Evolutionary conservation across 208 protist genomes (phyloP).

Genomic region (Vickermania spadyakhi): DNA sequence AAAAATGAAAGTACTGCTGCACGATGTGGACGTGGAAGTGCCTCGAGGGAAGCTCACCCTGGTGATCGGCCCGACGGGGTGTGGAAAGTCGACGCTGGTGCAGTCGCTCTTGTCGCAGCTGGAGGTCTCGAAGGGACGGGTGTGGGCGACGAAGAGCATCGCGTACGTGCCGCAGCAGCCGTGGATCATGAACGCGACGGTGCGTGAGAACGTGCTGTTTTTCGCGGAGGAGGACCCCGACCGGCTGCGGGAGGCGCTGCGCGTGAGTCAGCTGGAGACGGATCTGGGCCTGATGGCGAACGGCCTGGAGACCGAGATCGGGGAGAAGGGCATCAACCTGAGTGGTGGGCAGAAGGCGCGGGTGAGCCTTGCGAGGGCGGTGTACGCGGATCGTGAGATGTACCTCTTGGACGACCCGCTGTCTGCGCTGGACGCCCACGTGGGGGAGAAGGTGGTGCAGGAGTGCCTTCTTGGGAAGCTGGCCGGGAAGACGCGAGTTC

Average conservation of each 20-base stretch:
- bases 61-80: constrained; percentile 54
- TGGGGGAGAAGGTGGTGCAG: constrained; percentile 37
- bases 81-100: constrained; percentile 76
- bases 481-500: constrained; percentile 67
- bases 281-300: constrained; percentile 76
- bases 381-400: constrained; percentile 79
- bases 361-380: constrained; percentile 74
- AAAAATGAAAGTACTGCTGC: constrained; percentile 26
- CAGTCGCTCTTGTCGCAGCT: constrained; percentile 25
- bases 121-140: constrained; percentile 23
- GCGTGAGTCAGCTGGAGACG: constrained; percentile 55
- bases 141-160: constrained; percentile 26
- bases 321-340: constrained; percentile 84
- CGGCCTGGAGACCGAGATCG: constrained; percentile 86
- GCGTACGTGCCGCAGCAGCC: constrained; percentile 89
- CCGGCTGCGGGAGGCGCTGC: constrained; percentile 30
- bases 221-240: constrained; percentile 43
- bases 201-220: constrained; percentile 92
- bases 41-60: constrained; percentile 29
- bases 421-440: constrained; percentile 87
- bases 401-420: constrained; percentile 92
- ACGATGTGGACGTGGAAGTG: constrained; percentile 28
- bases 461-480: constrained; percentile 53
- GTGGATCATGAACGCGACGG: constrained; percentile 89
- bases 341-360: constrained; percentile 86